Evolutionary conservation across 1,139 yeast genomes (phyloP).

Genomic region (Hyphopichia buzzinii): DNA sequence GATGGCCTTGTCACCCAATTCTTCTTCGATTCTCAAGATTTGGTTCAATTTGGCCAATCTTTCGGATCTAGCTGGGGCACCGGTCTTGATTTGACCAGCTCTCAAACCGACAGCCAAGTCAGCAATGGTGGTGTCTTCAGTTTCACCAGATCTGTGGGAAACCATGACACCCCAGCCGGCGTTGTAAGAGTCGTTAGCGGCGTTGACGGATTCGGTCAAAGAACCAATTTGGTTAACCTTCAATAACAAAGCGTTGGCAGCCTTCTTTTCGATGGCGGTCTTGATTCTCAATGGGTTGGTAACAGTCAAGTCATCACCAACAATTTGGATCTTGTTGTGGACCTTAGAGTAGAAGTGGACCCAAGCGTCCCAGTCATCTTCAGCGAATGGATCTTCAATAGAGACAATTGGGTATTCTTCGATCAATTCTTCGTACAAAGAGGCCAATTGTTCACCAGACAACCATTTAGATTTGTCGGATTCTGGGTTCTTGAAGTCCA

Average conservation of each 20-base stretch:
- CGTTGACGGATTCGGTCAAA: constrained; percentile 85
- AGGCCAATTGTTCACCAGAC: constrained; percentile 81
- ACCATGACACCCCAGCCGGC: constrained; percentile 99
- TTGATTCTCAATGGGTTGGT: constrained; percentile 93
- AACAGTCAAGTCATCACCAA: constrained; percentile 96
- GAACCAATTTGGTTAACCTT: constrained; percentile 97
- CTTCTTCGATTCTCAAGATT: constrained; percentile 96
- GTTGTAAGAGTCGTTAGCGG: constrained; percentile 85
- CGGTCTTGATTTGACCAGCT: constrained; percentile 97
- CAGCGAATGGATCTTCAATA: constrained; percentile 97
- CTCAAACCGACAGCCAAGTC: constrained; percentile 95
- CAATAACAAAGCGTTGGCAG: constrained; percentile 87
- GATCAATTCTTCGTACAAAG: constrained; percentile 73
- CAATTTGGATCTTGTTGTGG: constrained; percentile 75
- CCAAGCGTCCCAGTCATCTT: constrained; percentile 99
- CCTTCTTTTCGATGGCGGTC: constrained; percentile 92
- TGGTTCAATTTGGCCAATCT: constrained; percentile 97
- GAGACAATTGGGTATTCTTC: constrained; percentile 94
- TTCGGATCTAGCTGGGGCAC: constrained; percentile 99
- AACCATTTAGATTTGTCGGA: constrained; percentile 88
- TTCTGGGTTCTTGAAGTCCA: constrained; percentile 95
- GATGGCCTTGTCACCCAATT: constrained; percentile 91
- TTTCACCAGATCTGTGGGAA: constrained; percentile 98
- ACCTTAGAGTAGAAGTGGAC: constrained; percentile 70
- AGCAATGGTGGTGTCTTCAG: constrained; percentile 97